phyloP scores from a whole-genome alignment of 148 eudicot genomes.

The Fagopyrum homotropicum region DNA sequence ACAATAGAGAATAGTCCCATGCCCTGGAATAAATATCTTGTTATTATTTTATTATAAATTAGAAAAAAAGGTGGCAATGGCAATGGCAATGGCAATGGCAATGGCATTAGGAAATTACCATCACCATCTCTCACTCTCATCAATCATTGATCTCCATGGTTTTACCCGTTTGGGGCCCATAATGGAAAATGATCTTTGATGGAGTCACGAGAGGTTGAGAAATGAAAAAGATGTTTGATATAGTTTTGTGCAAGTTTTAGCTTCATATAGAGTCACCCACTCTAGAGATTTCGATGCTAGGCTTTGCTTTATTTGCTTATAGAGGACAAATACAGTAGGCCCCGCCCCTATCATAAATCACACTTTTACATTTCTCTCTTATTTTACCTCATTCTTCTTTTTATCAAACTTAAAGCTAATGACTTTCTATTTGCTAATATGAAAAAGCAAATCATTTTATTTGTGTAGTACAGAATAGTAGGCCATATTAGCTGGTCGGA shows the following conservation, averaged over 20 bases:
- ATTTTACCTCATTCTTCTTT: not conserved
- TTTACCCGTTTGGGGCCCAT: not conserved
- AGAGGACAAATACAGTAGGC: not conserved
- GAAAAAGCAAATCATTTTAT: no score
- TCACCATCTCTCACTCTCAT: slow-evolving; percentile 5
- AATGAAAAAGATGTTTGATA: not conserved
- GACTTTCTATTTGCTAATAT: no score
- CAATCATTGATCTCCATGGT: slow-evolving; percentile 6
- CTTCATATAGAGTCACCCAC: not conserved
- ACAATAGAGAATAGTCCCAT: not conserved
- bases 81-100: not conserved
- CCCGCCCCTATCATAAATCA: not conserved
- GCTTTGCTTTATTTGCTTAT: not conserved
- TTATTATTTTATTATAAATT: not conserved
- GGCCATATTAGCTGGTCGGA: no score
- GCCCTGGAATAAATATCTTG: not conserved
- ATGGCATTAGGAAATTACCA: not conserved
- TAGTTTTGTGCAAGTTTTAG: not conserved
- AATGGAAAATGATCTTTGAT: not conserved
- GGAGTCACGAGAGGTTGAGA: slow-evolving; percentile 2
- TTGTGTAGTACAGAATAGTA: no score
- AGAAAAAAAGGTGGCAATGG: not conserved
- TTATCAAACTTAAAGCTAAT: no score
- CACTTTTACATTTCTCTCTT: not conserved
- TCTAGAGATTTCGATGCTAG: not conserved